These are phyloP conservation scores for Melampsora americana DNA, from an alignment of 1,284 basidiomycete species.

Conservation along the genomic window DNA sequence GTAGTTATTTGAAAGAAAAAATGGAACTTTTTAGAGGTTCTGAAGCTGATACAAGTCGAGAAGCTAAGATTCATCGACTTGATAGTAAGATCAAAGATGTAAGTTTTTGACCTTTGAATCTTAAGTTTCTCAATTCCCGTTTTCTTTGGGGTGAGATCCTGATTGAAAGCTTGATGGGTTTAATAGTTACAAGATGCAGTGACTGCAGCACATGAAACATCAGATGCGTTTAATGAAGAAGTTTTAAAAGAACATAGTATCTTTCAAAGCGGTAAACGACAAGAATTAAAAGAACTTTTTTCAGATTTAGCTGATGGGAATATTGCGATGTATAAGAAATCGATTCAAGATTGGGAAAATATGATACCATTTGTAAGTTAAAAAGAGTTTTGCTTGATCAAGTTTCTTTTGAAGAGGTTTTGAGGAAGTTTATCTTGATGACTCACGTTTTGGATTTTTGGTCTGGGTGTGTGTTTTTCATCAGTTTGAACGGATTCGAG, in stretches of 20 bases:
- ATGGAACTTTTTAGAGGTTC: constrained; percentile 78
- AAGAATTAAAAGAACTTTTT: constrained; percentile 93
- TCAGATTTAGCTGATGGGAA: constrained; percentile 84
- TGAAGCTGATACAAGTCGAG: constrained; percentile 86
- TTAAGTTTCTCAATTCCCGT: too few species aligned
- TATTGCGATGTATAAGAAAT: constrained; percentile 82
- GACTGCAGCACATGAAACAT: constrained; percentile 87
- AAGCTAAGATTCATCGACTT: constrained; percentile 86
- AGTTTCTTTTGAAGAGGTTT: background rate
- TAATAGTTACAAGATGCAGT: constrained; percentile 96
- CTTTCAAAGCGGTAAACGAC: constrained; percentile 83
- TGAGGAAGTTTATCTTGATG: too few species aligned
- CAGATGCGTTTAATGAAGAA: constrained; percentile 89
- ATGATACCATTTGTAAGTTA: constrained; percentile 37
- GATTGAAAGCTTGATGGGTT: too few species aligned
- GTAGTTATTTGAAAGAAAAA: constrained; percentile 85
- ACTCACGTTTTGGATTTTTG: background rate
- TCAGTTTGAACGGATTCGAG: constrained; percentile 40
- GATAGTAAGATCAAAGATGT: constrained; percentile 94
- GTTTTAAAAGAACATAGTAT: constrained; percentile 82
- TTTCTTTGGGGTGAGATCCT: too few species aligned
- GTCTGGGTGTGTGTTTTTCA: too few species aligned
- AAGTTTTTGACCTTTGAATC: constrained; percentile 50
- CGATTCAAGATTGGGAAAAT: constrained; percentile 43
- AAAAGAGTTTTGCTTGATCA: background rate